Evolutionary conservation across 2,329 filamentous ascomycete genomes (phyloP).

Genomic region (Rhynchosporium secalis): DNA sequence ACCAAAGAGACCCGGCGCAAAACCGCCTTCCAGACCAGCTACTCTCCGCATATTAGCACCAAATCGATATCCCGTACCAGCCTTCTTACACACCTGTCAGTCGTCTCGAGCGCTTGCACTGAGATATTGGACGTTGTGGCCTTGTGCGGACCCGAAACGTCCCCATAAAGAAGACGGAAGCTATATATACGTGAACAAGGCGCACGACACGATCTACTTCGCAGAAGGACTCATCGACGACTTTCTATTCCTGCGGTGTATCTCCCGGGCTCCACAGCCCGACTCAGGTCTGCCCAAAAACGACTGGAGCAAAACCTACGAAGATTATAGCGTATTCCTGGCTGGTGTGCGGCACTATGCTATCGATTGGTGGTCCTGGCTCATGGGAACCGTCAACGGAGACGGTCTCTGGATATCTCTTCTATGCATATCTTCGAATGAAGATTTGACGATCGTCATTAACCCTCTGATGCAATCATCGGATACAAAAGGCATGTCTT

Average conservation of each 20-base stretch:
- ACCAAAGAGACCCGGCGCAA: not conserved
- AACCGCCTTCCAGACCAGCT: constrained; percentile 3
- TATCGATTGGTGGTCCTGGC: constrained; percentile 17
- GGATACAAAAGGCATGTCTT: not conserved
- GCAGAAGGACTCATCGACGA: constrained; percentile 14
- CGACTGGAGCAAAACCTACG: not conserved
- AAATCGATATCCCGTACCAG: constrained; percentile 2
- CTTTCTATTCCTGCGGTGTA: constrained; percentile 11
- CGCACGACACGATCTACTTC: constrained; percentile 14
- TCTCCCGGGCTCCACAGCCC: not conserved
- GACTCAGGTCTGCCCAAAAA: constrained; percentile 3
- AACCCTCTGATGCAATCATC: not conserved
- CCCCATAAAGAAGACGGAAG: constrained; percentile 10
- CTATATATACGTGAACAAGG: constrained; percentile 10
- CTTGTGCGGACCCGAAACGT: constrained; percentile 8
- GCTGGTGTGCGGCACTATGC: constrained; percentile 12
- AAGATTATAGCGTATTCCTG: not conserved
- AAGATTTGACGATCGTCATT: constrained; percentile 11
- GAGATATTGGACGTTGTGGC: constrained; percentile 8
- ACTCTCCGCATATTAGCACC: constrained; percentile 11
- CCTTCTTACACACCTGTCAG: constrained; percentile 9
- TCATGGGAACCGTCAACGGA: constrained; percentile 8
- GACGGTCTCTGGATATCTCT: constrained; percentile 11
- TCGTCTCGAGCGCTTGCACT: not conserved
- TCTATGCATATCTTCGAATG: constrained; percentile 5